Evolutionary conservation across 768 basidiomycete genomes (phyloP), one percentile per base, ranked within the genome.

Genomic region (Lentinus brumalis): DNA sequence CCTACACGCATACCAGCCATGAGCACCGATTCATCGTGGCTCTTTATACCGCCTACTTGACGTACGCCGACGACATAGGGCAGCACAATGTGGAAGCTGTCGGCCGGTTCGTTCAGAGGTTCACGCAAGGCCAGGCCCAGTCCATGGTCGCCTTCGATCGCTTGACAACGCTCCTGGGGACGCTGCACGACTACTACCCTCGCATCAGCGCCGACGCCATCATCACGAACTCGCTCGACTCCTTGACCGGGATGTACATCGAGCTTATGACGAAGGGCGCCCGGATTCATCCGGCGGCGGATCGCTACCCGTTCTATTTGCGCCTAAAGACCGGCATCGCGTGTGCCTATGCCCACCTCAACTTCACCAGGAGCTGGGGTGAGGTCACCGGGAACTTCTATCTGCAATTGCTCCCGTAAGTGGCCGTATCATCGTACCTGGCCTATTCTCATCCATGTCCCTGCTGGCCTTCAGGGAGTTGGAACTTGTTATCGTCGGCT

Each of bases 41-140:
- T 4, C 67, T 80, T 9, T 80, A 72, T 62, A 80, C 79, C 1
- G 71, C 78, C 0, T 76, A 72, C 47, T 53, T 69, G n/a, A 73
- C 74, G 51, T 75, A 66, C 44, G 57, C 76, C 31, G 81, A 82
- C 61, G 78, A 82, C 60, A 66, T 72, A 16, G 61, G 66, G 1
- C 29, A 53, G 11, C 44, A 51, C 29, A 72, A 75, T 51, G 52
- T 59, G 16, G 63, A 62, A 5, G 61, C 68, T 3, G 62, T 79
- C 12, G 69, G 71, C 10, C 57, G 62, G 12, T 82, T 82, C 67
- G 74, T 73, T 26, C 65, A 71, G 29, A 62, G 74, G 0, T 76
- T 80, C 49, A 35, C 75, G 1, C 42, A 44, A 5, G 66, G 65
- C 14, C 35, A 69, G 39, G 57, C 60, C 3, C 79, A 80, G 32